A percentile compares a stretch with the other conserved stretches of the same genome.
phyloP scores from a whole-genome alignment of 257 asterid genomes.

The Solanum corneliomulleri region DNA sequence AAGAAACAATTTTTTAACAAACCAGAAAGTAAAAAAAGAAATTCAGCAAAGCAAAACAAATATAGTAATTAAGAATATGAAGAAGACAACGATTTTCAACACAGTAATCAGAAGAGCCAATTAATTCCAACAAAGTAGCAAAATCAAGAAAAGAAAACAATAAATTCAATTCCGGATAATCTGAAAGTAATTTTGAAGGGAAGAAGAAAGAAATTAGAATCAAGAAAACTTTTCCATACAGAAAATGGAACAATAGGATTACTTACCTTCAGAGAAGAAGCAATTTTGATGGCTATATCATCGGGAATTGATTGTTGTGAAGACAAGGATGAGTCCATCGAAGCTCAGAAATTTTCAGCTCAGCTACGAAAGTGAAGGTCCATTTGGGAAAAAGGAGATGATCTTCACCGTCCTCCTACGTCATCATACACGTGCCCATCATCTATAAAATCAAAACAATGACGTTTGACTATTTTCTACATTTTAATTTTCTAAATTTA shows the following conservation, averaged over 20 bases:
- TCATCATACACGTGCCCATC: background rate
- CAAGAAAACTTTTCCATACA: no score
- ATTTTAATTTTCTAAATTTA: no score
- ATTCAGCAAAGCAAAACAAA: background rate
- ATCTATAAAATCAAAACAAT: background rate
- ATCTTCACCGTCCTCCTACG: background rate
- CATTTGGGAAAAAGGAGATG: background rate
- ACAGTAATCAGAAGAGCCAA: background rate
- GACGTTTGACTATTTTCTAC: background rate
- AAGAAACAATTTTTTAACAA: background rate
- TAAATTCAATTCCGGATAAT: no score
- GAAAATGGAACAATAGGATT: no score
- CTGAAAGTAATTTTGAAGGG: no score
- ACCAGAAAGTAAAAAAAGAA: background rate
- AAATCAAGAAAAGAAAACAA: background rate
- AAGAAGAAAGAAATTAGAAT: no score
- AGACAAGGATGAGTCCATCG: background rate
- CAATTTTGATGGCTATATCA: slow-evolving; percentile 63
- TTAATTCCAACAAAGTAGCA: background rate
- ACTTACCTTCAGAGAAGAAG: slow-evolving; percentile 56
- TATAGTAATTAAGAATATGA: background rate
- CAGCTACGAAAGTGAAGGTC: background rate
- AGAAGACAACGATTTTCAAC: background rate
- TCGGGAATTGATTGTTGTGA: slow-evolving; percentile 46
- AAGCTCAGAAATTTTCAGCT: background rate